Conservation (phyloP, 163 green algal genomes). For the Chlamydomonas reinhardtii region DNA sequence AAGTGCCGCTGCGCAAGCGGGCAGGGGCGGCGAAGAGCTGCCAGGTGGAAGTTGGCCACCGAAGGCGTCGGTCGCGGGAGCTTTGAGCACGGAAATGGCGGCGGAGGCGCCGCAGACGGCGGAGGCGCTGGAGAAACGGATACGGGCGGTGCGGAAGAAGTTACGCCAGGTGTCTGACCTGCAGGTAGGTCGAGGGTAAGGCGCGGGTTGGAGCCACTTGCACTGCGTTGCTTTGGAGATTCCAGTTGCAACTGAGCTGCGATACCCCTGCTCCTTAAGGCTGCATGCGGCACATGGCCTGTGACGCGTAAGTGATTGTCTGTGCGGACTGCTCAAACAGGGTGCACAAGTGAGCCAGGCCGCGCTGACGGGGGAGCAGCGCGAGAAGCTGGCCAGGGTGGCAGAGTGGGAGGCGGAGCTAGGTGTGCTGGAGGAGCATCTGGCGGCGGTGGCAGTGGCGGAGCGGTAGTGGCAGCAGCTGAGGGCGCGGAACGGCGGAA, state of each 20-base stretch:
- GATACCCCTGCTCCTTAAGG: too few species aligned
- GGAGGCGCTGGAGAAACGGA: not conserved
- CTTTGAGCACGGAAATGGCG: not conserved
- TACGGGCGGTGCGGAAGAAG: conserved; percentile 11
- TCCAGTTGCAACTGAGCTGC: too few species aligned
- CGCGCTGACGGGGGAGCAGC: not conserved
- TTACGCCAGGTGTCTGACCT: not conserved
- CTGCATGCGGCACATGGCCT: not conserved
- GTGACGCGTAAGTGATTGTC: not conserved
- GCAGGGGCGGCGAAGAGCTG: not conserved
- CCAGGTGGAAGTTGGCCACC: not conserved
- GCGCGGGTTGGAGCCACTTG: not conserved
- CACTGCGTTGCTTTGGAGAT: too few species aligned
- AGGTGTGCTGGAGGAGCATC: not conserved
- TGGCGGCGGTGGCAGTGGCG: too few species aligned
- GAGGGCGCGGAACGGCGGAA: too few species aligned
- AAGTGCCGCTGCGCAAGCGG: not conserved
- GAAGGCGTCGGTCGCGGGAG: not conserved
- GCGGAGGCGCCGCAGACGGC: too few species aligned
- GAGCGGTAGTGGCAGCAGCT: too few species aligned
- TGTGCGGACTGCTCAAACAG: not conserved
- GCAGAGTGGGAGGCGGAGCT: not conserved
- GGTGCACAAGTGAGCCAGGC: not conserved
- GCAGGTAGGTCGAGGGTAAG: not conserved
- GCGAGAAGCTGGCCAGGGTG: not conserved